Conservation (phyloP, 768 basidiomycete species). For the Chalciporus piperatus region DNA sequence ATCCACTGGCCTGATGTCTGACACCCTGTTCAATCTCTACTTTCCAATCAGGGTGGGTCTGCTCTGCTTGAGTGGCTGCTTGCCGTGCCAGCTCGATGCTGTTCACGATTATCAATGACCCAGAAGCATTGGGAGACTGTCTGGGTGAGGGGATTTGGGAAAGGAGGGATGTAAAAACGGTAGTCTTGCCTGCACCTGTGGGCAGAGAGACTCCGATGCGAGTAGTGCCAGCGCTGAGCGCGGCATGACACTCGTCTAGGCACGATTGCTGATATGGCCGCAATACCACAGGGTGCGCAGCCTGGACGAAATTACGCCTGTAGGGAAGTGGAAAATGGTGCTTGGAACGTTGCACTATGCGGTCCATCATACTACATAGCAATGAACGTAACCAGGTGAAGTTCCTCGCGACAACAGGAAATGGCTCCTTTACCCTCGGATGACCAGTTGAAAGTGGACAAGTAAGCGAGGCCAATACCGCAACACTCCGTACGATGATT, state of each 20-base stretch:
- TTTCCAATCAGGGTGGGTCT: constrained; percentile 65
- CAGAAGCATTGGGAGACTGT: constrained; percentile 43
- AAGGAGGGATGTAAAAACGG: constrained; percentile 84
- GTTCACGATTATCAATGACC: constrained; percentile 83
- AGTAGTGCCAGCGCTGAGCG: constrained; percentile 61
- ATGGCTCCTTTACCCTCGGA: no score
- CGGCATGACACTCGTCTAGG: constrained; percentile 70
- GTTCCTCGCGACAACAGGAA: no score
- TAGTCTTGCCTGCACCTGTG: constrained; percentile 87
- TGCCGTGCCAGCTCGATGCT: constrained; percentile 88
- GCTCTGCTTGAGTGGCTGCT: constrained; percentile 68
- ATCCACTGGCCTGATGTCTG: constrained; percentile 70
- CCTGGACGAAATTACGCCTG: constrained; percentile 8
- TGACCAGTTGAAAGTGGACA: no score
- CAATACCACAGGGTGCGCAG: constrained; percentile 37
- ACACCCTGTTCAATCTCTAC: constrained; percentile 92
- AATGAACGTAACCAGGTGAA: no score
- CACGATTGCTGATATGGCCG: constrained; percentile 90
- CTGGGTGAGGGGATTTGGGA: constrained; percentile 53
- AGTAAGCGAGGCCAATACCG: no score
- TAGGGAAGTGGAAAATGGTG: background rate
- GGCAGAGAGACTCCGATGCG: constrained; percentile 84
- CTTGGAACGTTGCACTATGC: constrained; percentile 1
- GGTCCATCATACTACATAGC: background rate
- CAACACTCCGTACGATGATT: no score